Percentiles rank a stretch among this genome's conserved stretches.
Conservation (phyloP, 176 grass and related monocot species). For the Typha latifolia region DNA sequence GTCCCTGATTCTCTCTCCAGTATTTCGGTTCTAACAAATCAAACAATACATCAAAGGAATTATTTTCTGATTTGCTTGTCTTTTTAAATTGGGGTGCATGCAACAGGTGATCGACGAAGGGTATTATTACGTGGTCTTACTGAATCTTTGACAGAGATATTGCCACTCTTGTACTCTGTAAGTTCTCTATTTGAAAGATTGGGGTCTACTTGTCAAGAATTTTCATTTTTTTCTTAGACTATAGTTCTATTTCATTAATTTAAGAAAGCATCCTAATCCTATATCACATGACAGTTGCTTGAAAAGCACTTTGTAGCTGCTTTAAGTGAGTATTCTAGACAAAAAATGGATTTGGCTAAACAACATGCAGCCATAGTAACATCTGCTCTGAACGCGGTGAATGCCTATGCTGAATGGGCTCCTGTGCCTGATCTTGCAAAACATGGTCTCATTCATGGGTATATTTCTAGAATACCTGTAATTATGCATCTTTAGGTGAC, state of each 20-base stretch:
- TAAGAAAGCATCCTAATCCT: constrained; percentile 6
- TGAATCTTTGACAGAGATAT: constrained; percentile 71
- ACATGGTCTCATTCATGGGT: constrained; percentile 96
- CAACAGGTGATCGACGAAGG: constrained; percentile 78
- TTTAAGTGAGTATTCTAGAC: constrained; percentile 55
- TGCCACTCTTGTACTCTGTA: constrained; percentile 83
- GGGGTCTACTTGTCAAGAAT: neutral
- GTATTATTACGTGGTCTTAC: constrained; percentile 83
- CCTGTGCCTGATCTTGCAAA: constrained; percentile 84
- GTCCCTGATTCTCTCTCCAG: constrained; percentile 11
- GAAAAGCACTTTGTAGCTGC: constrained; percentile 91
- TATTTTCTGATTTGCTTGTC: neutral
- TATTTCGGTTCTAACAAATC: neutral
- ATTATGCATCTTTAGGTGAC: neutral
- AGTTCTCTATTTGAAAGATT: constrained; percentile 22
- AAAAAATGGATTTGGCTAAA: constrained; percentile 70
- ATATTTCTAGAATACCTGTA: neutral
- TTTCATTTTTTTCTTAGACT: neutral
- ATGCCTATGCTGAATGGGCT: constrained; percentile 96
- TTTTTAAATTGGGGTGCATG: constrained; percentile 12
- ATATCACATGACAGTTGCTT: constrained; percentile 52
- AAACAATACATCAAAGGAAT: constrained; percentile 9
- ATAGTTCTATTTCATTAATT: neutral
- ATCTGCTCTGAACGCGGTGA: constrained; percentile 83
- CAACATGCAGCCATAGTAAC: constrained; percentile 71